Conservation (phyloP, 2,329 filamentous ascomycete species). For the Bisporella sp. region DNA sequence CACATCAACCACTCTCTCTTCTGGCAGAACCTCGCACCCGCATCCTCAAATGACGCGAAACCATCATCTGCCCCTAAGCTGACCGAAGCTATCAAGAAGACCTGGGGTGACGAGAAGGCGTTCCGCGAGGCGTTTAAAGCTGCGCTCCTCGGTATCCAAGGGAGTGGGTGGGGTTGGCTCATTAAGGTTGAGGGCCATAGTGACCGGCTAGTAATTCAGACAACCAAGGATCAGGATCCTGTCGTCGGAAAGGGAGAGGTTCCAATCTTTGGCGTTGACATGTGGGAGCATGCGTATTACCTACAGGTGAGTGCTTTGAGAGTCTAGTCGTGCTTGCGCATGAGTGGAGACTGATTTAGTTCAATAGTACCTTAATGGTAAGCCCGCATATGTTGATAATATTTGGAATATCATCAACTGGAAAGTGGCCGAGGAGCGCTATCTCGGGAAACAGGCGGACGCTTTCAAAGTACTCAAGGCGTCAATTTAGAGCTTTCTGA, state of each 20-base stretch:
- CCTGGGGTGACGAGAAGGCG: slow-evolving; percentile 60
- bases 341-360: no score
- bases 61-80: slow-evolving; percentile 51
- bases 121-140: slow-evolving; percentile 62
- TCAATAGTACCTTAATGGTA: slow-evolving; percentile 60
- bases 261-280: slow-evolving; percentile 75
- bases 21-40: slow-evolving; percentile 74
- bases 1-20: slow-evolving; percentile 93
- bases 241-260: slow-evolving; percentile 57
- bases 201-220: slow-evolving; percentile 61
- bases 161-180: slow-evolving; percentile 85
- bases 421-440: slow-evolving; percentile 61
- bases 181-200: slow-evolving; percentile 51
- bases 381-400: slow-evolving; percentile 67
- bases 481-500: no score
- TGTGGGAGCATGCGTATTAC: slow-evolving; percentile 95
- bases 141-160: slow-evolving; percentile 65
- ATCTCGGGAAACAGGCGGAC: slow-evolving; percentile 30
- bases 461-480: no score
- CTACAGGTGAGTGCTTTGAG: slow-evolving; percentile 40
- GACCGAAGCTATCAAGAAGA: slow-evolving; percentile 49
- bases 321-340: no score
- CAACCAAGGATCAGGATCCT: slow-evolving; percentile 77
- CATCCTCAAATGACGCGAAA: slow-evolving; percentile 49
- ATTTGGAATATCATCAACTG: slow-evolving; percentile 78